Base-by-base conservation (phyloP, 208 protist species). In the Phytomonas francai region DNA sequence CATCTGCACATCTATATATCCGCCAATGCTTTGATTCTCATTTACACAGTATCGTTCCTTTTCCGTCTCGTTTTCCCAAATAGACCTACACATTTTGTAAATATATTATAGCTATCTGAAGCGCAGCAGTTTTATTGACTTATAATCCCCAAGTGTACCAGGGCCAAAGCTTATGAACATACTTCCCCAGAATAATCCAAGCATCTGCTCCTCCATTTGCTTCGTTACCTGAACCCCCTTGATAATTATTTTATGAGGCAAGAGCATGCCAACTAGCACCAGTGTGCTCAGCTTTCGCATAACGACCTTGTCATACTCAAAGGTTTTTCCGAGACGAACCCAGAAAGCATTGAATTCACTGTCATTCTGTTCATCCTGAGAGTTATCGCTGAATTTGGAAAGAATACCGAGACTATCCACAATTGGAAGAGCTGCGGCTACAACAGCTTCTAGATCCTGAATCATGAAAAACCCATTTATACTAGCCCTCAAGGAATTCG, bases 191-290 rank as follows among this genome's bases (percentile, higher is more conserved):
- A 89, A 81, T 31, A 83, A 87, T 27, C 69, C 65, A 28, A 79
- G 74, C 12, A 87, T 79, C 92, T 93, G 97, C 63, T 84, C 68
- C 51, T 93, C 87, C 19, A 87, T 85, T 22, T 59, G 32, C 4
- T 58, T 60, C n/a, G 92, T 92, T 11, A 76, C 72, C 34, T 85
- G 77, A 54, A 96, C 85, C 42, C 75, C 72, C 22, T 83, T 77
- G 11, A 85, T 79, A 16, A 93, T 71, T 45, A 97, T 92, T 56
- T 71, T 78, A 60, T 94, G 89, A 16, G 88, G 87, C 7, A 83
- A 85, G 12, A 97, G 73, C 25, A 84, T 68, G 2, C 94, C 94
- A 8, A 97, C 94, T 3, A 97, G 65, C 3, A 84, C 92, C 16
- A 85, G 36, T 1, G 74, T 63, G 39, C 76, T 67, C 34, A 95